Evolutionary conservation across 2,329 filamentous ascomycete species (phyloP), one percentile per base, ranked within the genome.

Genomic region (Neoascochyta sp.): DNA sequence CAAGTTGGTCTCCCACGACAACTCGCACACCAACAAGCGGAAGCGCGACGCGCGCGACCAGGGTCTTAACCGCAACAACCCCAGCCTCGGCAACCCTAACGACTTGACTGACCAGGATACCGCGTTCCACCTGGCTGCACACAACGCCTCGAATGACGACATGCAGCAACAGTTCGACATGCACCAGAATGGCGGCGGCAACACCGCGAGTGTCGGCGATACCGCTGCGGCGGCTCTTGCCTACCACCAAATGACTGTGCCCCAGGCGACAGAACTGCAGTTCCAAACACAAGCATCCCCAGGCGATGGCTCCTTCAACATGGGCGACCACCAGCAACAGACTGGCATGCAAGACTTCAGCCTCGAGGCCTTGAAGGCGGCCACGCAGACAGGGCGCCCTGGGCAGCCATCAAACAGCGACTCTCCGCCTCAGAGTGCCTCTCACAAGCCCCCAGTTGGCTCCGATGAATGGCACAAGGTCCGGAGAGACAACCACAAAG

Each of bases 401-500:
- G 74, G 35, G 13, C 54, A 55, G 33, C 29, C 50, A 16, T 44
- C 47, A 7, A 42, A 47, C 17, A 62, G 56, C 44, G 61, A 62
- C 23, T 61, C 59, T 16, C 54, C 61, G 8, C 59, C 61, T 10
- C 51, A 51, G 25, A 52, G 47, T 21, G 37, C 45, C 10, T 39
- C 53, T 15, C 58, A 56, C 24, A 96, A 95, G 64, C 89, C 89
- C 6, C 78, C 82, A 5, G 92, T 96, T n/a, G 92, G 92, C 3
- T 92, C 88, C 2, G 87, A 94, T 31, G 90, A 96, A 64, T 98
- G 92, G 92, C 92, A 98, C 63, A 94, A 94, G 63, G 81, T 94
- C 52, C 80, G 92, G 41, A 92, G 94, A 60, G 90, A 96, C 55
- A 98, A 96, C 45, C 92, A 98, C 69, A 98, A 98, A 76, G 90